phyloP scores from a whole-genome alignment of 139 green algal genomes.

The Tetradesmus obliquus region DNA sequence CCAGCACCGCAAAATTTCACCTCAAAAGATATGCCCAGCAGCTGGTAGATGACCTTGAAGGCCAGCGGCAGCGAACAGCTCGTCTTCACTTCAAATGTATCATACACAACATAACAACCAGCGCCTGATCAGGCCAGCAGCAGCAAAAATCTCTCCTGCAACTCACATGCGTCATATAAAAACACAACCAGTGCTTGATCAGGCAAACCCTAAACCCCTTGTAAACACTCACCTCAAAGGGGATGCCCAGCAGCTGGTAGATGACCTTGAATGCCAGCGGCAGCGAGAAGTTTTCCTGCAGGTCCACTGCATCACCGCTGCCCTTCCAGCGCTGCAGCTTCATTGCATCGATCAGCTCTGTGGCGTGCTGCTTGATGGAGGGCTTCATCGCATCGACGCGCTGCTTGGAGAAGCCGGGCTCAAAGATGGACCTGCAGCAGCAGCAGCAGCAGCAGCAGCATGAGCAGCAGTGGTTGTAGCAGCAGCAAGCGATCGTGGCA shows the following conservation, averaged over 20 bases:
- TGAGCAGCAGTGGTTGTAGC: neutral
- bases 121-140: too few relatives aligned
- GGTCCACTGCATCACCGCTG: neutral
- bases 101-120: too few relatives aligned
- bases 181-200: too few relatives aligned
- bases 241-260: slow-evolving; percentile 59
- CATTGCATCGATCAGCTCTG: slow-evolving; percentile 47
- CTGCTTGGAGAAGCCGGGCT: neutral
- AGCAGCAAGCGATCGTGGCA: neutral
- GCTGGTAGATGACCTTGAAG: slow-evolving; percentile 56
- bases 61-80: slow-evolving; percentile 47
- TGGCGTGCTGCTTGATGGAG: slow-evolving; percentile 43
- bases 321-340: neutral
- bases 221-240: neutral
- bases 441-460: too few relatives aligned
- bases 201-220: too few relatives aligned
- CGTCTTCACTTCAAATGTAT: slow-evolving; percentile 37
- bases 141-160: too few relatives aligned
- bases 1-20: neutral
- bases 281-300: slow-evolving; percentile 47
- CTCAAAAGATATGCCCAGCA: slow-evolving; percentile 53
- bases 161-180: too few relatives aligned
- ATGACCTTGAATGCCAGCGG: slow-evolving; percentile 55
- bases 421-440: slow-evolving; percentile 19
- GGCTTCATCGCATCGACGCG: slow-evolving; percentile 20